Conservation (phyloP, 345 rosid species). For the Aquilaria malaccensis region DNA sequence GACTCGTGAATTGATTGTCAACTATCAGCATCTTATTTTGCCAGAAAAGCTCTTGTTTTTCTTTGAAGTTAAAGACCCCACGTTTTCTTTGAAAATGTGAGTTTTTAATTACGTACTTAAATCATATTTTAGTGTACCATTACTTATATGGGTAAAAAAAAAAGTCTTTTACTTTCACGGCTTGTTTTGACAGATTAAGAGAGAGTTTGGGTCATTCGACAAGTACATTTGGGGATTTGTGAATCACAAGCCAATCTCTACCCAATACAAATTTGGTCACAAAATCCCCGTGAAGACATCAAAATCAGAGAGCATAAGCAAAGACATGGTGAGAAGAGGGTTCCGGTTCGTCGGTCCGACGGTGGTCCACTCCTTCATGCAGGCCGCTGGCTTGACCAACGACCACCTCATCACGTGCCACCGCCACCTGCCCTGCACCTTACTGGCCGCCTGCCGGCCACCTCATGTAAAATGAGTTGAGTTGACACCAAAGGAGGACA, state of each 20-base stretch:
- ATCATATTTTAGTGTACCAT: too few species aligned
- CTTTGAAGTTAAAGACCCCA: too few species aligned
- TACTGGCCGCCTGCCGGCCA: slow-evolving; percentile 15
- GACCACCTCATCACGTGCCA: slow-evolving; percentile 56
- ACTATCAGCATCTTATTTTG: too few species aligned
- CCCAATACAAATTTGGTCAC: slow-evolving; percentile 48
- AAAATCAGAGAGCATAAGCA: slow-evolving; percentile 64
- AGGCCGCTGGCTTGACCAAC: slow-evolving; percentile 59
- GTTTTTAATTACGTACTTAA: too few species aligned
- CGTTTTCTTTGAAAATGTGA: too few species aligned
- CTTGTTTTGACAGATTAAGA: slow-evolving; percentile 25
- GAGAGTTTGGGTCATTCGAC: slow-evolving; percentile 44
- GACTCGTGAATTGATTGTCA: too few species aligned
- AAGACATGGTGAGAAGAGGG: slow-evolving; percentile 66
- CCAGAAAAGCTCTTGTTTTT: too few species aligned
- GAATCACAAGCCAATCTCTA: slow-evolving; percentile 41
- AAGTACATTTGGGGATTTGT: slow-evolving; percentile 56
- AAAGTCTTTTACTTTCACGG: too few species aligned
- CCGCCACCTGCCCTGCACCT: slow-evolving; percentile 39
- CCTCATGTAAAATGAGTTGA: not conserved
- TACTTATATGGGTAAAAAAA: too few species aligned
- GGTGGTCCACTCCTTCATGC: slow-evolving; percentile 63
- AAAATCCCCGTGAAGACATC: slow-evolving; percentile 65
- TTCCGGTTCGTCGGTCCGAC: slow-evolving; percentile 58
- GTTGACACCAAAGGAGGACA: not conserved